Evolutionary conservation across 2,329 filamentous ascomycete species (phyloP).

Genomic region (Diplodia scrobiculata): DNA sequence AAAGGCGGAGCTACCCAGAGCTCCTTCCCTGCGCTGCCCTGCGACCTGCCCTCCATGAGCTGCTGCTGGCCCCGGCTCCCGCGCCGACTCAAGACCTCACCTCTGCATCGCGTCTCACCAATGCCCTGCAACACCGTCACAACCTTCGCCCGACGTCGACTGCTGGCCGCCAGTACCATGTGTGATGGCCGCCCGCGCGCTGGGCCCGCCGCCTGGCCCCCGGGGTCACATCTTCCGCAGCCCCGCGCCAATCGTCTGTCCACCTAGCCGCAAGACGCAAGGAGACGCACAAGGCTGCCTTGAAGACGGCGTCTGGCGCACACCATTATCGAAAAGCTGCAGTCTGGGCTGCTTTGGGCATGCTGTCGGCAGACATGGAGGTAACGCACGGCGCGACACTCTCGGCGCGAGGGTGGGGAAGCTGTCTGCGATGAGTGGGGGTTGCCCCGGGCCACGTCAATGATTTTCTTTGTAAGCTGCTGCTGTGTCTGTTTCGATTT

Average conservation of each 20-base stretch:
- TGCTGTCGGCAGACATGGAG: neutral
- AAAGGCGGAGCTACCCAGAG: neutral
- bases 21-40: neutral
- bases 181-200: neutral
- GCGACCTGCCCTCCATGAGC: too few relatives aligned
- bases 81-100: neutral
- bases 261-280: neutral
- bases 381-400: neutral
- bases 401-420: slow-evolving; percentile 3
- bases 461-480: neutral
- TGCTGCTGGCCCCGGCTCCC: neutral
- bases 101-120: neutral
- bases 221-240: neutral
- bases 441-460: slow-evolving; percentile 17
- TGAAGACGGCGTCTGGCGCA: neutral
- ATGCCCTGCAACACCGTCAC: neutral
- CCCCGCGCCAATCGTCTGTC: neutral
- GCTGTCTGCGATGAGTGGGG: slow-evolving; percentile 2
- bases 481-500: neutral
- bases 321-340: slow-evolving; percentile 5
- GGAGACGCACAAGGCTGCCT: neutral
- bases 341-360: slow-evolving; percentile 12
- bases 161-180: neutral
- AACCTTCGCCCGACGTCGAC: neutral
- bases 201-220: neutral